These are phyloP conservation scores for Pseudogymnoascus sp. DNA, from an alignment of 2,329 filamentous ascomycete genomes.

Conservation along the genomic window DNA sequence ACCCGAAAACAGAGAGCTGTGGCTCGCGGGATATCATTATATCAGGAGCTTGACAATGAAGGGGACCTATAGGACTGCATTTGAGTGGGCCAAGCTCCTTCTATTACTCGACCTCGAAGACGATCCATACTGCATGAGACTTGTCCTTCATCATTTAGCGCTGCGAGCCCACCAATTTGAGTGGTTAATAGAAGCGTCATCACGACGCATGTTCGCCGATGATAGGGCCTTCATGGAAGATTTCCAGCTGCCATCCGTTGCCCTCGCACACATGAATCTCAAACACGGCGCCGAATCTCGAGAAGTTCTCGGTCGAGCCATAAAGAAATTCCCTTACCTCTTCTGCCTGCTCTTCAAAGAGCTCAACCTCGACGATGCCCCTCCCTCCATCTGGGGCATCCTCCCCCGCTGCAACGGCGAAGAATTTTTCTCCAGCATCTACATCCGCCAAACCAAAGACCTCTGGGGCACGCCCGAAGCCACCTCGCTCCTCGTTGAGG, in stretches of 20 bases:
- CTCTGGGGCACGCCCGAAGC: constrained; percentile 65
- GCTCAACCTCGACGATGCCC: constrained; percentile 64
- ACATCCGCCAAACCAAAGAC: constrained; percentile 58
- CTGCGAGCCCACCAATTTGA: constrained; percentile 70
- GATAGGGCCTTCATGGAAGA: constrained; percentile 34
- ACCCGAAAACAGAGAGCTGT: constrained; percentile 86
- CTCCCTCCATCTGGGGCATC: constrained; percentile 75
- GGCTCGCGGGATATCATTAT: constrained; percentile 83
- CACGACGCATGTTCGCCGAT: constrained; percentile 14
- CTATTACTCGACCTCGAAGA: constrained; percentile 60
- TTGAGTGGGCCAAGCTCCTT: constrained; percentile 88
- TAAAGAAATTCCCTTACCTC: constrained; percentile 74
- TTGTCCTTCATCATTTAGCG: constrained; percentile 76
- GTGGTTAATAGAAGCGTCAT: constrained; percentile 61
- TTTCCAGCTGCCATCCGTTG: constrained; percentile 55
- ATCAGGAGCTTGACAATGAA: constrained; percentile 78
- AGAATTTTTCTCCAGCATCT: constrained; percentile 53
- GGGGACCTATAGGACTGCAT: constrained; percentile 85
- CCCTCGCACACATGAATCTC: constrained; percentile 66
- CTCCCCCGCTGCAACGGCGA: constrained; percentile 46
- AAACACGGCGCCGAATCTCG: constrained; percentile 59
- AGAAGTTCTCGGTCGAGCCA: constrained; percentile 55
- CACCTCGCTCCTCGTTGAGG: constrained; percentile 53
- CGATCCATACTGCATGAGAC: constrained; percentile 76
- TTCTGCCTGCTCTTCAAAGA: constrained; percentile 73